Conservation (phyloP, 805 yeast species). For the Barnettozyma sp. region DNA sequence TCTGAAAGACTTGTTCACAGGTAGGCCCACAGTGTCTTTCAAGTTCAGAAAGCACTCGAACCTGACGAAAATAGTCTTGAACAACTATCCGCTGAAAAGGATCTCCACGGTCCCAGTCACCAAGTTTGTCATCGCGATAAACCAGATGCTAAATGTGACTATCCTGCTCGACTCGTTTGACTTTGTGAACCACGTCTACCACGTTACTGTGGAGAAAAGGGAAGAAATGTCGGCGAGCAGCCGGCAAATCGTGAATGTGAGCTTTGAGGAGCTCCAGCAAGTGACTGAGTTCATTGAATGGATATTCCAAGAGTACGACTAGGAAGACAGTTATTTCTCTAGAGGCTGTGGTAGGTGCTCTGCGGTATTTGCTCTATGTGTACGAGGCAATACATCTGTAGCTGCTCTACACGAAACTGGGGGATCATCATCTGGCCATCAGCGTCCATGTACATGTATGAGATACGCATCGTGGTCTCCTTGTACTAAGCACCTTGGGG, state of each 20-base stretch:
- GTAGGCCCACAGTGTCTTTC: conserved; percentile 7
- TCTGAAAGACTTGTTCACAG: conserved; percentile 12
- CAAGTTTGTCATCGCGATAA: conserved; percentile 28
- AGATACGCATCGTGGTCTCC: too few species aligned
- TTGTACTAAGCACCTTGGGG: too few species aligned
- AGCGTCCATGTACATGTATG: too few species aligned
- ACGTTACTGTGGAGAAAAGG: conserved; percentile 11
- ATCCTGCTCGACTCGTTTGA: conserved; percentile 19
- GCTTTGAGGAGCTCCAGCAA: conserved; percentile 44
- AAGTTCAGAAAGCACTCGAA: conserved; percentile 17
- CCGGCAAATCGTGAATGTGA: conserved; percentile 36
- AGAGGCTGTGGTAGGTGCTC: too few species aligned
- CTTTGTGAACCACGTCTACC: conserved; percentile 17
- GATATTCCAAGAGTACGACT: conserved; percentile 31
- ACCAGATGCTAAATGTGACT: conserved; percentile 7
- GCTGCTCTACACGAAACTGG: too few species aligned
- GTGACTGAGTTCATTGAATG: conserved; percentile 51
- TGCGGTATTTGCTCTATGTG: too few species aligned
- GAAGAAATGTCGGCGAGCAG: conserved; percentile 24
- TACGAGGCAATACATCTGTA: too few species aligned
- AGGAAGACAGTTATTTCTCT: neutral
- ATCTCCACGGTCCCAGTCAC: conserved; percentile 21
- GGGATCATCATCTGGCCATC: too few species aligned
- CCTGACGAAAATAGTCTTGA: conserved; percentile 8
- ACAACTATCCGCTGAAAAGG: conserved; percentile 17